These are phyloP conservation scores for Tylopilus balloui DNA, from an alignment of 768 basidiomycete genomes.

Conservation along the genomic window DNA sequence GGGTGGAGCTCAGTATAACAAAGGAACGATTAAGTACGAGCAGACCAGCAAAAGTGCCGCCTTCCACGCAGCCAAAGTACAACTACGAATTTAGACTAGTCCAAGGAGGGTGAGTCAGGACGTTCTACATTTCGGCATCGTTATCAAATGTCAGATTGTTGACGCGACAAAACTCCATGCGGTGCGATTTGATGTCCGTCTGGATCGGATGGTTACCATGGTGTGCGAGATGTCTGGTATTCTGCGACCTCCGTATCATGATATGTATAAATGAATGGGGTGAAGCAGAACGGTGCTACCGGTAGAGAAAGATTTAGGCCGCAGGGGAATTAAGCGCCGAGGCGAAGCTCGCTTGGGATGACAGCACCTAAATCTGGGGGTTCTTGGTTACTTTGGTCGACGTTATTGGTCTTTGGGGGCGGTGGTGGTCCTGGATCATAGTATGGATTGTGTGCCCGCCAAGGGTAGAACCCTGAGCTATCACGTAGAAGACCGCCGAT, in stretches of 20 bases:
- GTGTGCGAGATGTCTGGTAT: neutral
- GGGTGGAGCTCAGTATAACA: neutral
- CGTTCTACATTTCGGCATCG: neutral
- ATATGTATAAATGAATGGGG: neutral
- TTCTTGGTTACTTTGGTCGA: conserved; percentile 4
- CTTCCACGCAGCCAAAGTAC: neutral
- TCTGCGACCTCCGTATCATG: no score
- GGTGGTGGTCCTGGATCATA: conserved; percentile 73
- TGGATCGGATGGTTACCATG: neutral
- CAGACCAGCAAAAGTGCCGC: neutral
- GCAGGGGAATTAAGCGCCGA: neutral
- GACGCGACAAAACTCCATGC: neutral
- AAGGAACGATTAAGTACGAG: neutral
- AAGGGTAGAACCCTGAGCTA: conserved; percentile 32
- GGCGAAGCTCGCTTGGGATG: neutral
- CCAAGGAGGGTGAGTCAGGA: neutral
- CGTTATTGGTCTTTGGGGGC: conserved; percentile 36
- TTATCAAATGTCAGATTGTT: neutral
- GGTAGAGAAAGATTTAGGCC: neutral
- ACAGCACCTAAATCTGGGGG: neutral
- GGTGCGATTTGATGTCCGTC: neutral
- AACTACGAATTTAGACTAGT: neutral
- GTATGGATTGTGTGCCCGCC: conserved; percentile 57
- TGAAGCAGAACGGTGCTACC: neutral
- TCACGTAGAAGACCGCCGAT: conserved; percentile 45